Base-by-base conservation (phyloP, 768 basidiomycete genomes). In the Lepiota brunneoincarnata region DNA sequence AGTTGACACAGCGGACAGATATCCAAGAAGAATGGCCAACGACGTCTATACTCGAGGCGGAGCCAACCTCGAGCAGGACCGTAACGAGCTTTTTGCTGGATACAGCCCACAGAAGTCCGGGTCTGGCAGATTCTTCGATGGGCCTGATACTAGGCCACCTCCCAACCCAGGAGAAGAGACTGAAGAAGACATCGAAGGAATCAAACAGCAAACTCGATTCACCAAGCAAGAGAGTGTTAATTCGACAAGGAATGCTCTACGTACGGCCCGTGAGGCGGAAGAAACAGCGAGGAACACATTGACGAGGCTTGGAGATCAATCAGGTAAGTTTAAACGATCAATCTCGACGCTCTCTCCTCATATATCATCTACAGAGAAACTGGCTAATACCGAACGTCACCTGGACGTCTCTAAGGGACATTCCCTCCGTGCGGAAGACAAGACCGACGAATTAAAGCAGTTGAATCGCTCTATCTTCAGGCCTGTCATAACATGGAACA, bases 391-490 rank as follows among this genome's bases (percentile, higher is more conserved):
- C 24, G 94, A 98, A 69, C 87, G 92, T 54, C 91, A 98, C 71
- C 81, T 98, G 51, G 96, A 98, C 67, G 83, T 93, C 49, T 80
- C 95, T 47, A 98, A 91, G 70, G 88, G 88, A 12, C 87, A 95
- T 69, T 87, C 91, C 28, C 73, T 76, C 40, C 86, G 91, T 3
- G 95, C 96, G n/a, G 87, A 87, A 54, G 96, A 99, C 73, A 91
- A 84, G 68, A 93, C 94, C 4, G 87, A 86, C 57, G 95, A 98
- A 69, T 83, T 99, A 51, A 95, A 93, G 71, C 81, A 94, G 66
- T 83, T 99, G 52, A 98, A 98, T 69, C 82, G 86, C 31, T 94
- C 92, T 36, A 98, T 99, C 67, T 98, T 99, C 77, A 83, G 87
- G 45, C 95, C 92, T 7, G 93, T 84, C 53, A 86, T 97, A 60